A percentile compares a stretch with the other conserved stretches of the same genome.
These are phyloP conservation scores for Pythium phragmiticola DNA, from an alignment of 352 stramenopile genomes.

Conservation along the genomic window DNA sequence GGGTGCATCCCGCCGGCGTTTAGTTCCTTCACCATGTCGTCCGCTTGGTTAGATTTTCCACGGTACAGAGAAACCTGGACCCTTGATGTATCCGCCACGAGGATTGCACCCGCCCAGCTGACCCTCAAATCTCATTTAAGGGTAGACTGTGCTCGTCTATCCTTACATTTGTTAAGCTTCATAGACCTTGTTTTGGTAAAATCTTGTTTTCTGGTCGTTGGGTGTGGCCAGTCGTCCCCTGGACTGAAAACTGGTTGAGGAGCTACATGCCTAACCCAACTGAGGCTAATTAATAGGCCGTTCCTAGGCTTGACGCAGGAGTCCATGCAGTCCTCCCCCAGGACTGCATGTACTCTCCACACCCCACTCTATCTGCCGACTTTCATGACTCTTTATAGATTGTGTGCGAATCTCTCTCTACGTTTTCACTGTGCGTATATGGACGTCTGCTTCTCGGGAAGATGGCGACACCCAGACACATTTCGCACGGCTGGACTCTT, in stretches of 20 bases:
- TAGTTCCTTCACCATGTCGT: not conserved
- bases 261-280: not conserved
- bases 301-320: too few species aligned
- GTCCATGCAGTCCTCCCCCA: too few species aligned
- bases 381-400: not conserved
- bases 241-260: not conserved
- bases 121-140: not conserved
- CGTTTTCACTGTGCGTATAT: not conserved
- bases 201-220: not conserved
- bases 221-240: not conserved
- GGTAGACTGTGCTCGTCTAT: not conserved
- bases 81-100: conserved; percentile 15
- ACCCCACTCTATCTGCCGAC: too few species aligned
- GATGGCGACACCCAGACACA: not conserved
- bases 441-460: not conserved
- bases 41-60: not conserved
- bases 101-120: not conserved
- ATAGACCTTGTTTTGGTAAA: conserved; percentile 4
- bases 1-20: not conserved
- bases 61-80: conserved; percentile 8
- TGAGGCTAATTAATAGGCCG: not conserved
- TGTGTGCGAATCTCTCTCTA: not conserved
- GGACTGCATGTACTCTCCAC: not conserved
- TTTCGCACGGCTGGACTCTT: not conserved
- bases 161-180: not conserved